Evolutionary conservation across 345 rosid genomes (phyloP).

Genomic region (Brassica nigra): DNA sequence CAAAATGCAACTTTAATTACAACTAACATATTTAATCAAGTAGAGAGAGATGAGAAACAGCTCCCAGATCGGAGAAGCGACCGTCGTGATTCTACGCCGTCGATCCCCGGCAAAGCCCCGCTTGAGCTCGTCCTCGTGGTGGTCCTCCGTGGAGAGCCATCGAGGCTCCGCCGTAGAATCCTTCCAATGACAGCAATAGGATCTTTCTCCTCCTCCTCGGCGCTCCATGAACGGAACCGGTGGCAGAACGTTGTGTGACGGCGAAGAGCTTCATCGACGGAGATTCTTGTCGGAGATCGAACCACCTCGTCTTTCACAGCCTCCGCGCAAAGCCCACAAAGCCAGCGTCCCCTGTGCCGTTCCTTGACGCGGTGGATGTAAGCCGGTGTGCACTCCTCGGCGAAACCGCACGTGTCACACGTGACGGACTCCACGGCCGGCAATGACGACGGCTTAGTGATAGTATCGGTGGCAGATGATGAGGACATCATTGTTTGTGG

Average conservation of each 20-base stretch:
- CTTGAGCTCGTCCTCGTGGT: conserved; percentile 36
- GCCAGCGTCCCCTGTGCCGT: conserved; percentile 66
- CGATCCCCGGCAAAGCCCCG: conserved; percentile 48
- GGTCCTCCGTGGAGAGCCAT: conserved; percentile 45
- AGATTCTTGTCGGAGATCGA: conserved; percentile 44
- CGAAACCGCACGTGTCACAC: conserved; percentile 74
- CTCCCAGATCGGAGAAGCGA: conserved; percentile 60
- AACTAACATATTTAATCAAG: conserved; percentile 32
- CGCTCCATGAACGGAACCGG: conserved; percentile 46
- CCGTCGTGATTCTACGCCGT: conserved; percentile 37
- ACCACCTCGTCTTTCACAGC: conserved; percentile 64
- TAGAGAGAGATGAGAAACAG: conserved; percentile 65
- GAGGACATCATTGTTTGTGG: conserved; percentile 28
- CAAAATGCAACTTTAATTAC: conserved; percentile 2
- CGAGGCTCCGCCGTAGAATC: conserved; percentile 62
- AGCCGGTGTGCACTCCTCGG: conserved; percentile 67
- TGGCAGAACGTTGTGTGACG: conserved; percentile 63
- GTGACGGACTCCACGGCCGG: conserved; percentile 48
- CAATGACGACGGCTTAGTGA: conserved; percentile 2
- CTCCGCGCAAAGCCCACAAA: conserved; percentile 76
- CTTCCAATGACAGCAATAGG: conserved; percentile 67
- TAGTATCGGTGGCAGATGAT: conserved; percentile 32
- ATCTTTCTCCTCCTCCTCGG: conserved; percentile 55
- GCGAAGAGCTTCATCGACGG: conserved; percentile 57
- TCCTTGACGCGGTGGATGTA: conserved; percentile 61